A percentile compares a stretch with the other conserved stretches of the same genome.
Conservation (phyloP, 768 basidiomycete species). For the Phaeolepiota aurea region DNA sequence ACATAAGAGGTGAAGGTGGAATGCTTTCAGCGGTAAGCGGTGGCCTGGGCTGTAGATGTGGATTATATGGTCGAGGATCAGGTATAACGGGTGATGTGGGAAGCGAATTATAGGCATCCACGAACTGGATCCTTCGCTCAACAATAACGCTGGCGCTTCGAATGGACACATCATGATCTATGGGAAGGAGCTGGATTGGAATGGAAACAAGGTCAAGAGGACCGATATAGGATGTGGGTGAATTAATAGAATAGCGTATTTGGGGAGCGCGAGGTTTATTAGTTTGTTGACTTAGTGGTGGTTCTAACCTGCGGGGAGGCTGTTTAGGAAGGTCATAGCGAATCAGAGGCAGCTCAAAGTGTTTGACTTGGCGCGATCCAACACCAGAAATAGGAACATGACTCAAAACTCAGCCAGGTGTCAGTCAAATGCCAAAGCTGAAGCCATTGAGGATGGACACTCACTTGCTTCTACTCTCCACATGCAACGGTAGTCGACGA, state of each 20-base stretch:
- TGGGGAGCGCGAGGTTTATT: constrained; percentile 48
- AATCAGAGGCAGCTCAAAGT: constrained; percentile 64
- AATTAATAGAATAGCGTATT: constrained; percentile 50
- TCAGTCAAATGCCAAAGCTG: constrained; percentile 9
- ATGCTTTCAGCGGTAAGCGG: constrained; percentile 9
- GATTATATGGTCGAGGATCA: neutral
- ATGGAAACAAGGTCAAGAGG: constrained; percentile 68
- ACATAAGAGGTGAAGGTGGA: constrained; percentile 23
- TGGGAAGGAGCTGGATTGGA: constrained; percentile 51
- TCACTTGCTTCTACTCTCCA: constrained; percentile 81
- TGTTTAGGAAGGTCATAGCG: constrained; percentile 55
- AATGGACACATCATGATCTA: constrained; percentile 47
- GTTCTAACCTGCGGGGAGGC: constrained; percentile 25
- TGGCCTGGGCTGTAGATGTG: neutral
- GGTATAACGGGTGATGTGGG: constrained; percentile 14
- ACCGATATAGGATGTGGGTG: constrained; percentile 53
- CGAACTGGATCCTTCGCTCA: constrained; percentile 64
- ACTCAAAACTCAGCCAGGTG: constrained; percentile 42
- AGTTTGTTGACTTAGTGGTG: constrained; percentile 31
- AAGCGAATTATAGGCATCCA: constrained; percentile 23
- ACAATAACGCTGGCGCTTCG: constrained; percentile 58
- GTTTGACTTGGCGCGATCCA: constrained; percentile 59
- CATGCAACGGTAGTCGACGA: constrained; percentile 70
- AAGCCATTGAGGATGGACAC: constrained; percentile 16
- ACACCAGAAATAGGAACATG: constrained; percentile 59